A percentile compares a stretch with the other conserved stretches of the same genome.
These are phyloP conservation scores for Dictyostelium intermedium DNA, from an alignment of 78 protist genomes.

Conservation along the genomic window DNA sequence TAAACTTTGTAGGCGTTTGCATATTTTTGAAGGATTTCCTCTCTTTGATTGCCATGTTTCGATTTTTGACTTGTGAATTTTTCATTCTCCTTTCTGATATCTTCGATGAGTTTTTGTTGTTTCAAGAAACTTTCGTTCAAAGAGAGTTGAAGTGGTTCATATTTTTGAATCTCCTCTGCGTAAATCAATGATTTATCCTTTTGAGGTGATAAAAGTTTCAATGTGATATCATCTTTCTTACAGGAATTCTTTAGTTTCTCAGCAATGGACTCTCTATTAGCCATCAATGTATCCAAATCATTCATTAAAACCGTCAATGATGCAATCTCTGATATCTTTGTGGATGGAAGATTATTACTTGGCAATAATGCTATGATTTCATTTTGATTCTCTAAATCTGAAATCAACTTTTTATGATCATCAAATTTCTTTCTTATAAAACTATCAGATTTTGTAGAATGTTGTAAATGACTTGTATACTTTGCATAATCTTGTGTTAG, in stretches of 20 bases:
- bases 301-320: constrained; percentile 8
- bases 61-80: constrained; percentile 43
- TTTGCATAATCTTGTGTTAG: constrained; percentile 61
- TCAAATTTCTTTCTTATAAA: constrained; percentile 58
- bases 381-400: constrained; percentile 37
- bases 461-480: constrained; percentile 47
- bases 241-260: constrained; percentile 34
- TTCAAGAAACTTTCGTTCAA: constrained; percentile 47
- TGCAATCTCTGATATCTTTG: constrained; percentile 51
- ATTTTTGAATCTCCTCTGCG: constrained; percentile 47
- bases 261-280: constrained; percentile 35
- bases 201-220: constrained; percentile 28
- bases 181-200: constrained; percentile 25
- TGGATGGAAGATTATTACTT: constrained; percentile 24
- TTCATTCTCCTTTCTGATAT: constrained; percentile 53
- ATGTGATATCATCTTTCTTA: constrained; percentile 55
- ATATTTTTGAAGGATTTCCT: constrained; percentile 43
- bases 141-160: constrained; percentile 54
- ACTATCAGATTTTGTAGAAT: constrained; percentile 63
- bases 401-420: constrained; percentile 24
- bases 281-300: constrained; percentile 29
- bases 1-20: constrained; percentile 71
- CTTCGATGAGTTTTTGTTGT: constrained; percentile 38
- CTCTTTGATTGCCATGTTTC: constrained; percentile 65
- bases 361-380: constrained; percentile 39